Evolutionary conservation across 2,329 filamentous ascomycete species (phyloP), one percentile per base, ranked within the genome.

Genomic region (Exophiala xenobiotica): DNA sequence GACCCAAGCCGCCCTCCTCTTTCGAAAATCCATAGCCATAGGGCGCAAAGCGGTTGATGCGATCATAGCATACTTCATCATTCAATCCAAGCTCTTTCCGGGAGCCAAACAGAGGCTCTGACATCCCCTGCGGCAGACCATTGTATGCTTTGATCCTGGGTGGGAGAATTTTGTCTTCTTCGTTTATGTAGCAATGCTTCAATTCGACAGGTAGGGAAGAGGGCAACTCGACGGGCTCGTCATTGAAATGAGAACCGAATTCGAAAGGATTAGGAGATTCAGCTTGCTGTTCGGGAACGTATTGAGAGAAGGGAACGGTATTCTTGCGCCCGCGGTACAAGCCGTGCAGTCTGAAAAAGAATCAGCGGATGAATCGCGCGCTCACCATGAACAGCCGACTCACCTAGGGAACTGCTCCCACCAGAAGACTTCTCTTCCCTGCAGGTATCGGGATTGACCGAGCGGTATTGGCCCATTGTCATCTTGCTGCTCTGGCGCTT

Each of bases 11-110:
- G 20, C 53, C 61, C 46, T 65, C 61, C 18, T 64, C 64, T 16
- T 58, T 45, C 3, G 46, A 20, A n/a, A 49, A 12, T 23, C 62
- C 64, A 37, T 65, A 64, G 3, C 70, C 70, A 49, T 79, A 79
- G 3, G 76, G 78, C 9, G 86, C 83, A 31, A 89, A 80, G 46
- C 88, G 81, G 4, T 85, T 82, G 61, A 87, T 79, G 29, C 85
- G 74, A 65, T 88, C 85, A 61, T 82, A 86, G 68, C 84, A 88
- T 12, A 87, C 62, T 53, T 83, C 78, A 12, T 74, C 74, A 48
- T 88, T 81, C 39, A 88, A 74, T 11, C 76, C 79, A 43, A 87
- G 68, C 4, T 78, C 71, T 20, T 78, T 73, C 62, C 82, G 83
- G 58, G 81, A 81, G 18, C 86, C 86, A 48, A 88, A 79, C 26